Evolutionary conservation across 2,329 filamentous ascomycete genomes (phyloP), one percentile per base, ranked within the genome.

Genomic region (Paramyrothecium roridum): DNA sequence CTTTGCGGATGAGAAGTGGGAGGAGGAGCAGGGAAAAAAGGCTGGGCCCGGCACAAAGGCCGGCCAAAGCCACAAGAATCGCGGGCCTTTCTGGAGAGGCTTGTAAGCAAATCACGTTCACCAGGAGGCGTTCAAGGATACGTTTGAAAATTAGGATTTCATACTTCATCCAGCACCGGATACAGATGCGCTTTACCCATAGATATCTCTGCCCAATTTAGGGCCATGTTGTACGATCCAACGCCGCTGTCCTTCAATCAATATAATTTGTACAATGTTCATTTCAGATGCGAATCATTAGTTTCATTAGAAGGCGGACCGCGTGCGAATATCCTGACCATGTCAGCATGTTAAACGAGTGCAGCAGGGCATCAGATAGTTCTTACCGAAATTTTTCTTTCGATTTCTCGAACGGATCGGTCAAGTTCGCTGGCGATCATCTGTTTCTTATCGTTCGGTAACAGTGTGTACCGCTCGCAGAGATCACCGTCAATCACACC

Each of bases 401-500:
- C 96, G 67, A 99, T 95, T 74, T 98, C 91, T 64, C 91, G 79
- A 54, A 97, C 87, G 46, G 90, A 93, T 56, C 95, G 87, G 73
- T 98, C 95, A 63, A 98, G 74, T 73, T 98, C 93, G 52, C 84
- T 92, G 2, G 93, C 93, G 76, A 99, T 96, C 84, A 93, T 92
- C 73, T 91, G 87, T 80, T 97, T 96, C 79, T 91, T 93, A 66
- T 97, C 93, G 63, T 87, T 89, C 23, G 89, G 82, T 57, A 99
- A 79, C 57, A 95, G 76, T 56, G 91, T 85, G 73, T 91, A 99
- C 63, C 92, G 84, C 79, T 99, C 95, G 66, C 95, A 96, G 45
- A 99, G 78, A 74, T 99, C 95, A 26, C 95, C 95, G 73, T 99
- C 95, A 65, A 99, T 96, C 26, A 96, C 87, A 10, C 93, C 93